Conservation (phyloP, 345 rosid species). For the Sisymbrium altissimum region DNA sequence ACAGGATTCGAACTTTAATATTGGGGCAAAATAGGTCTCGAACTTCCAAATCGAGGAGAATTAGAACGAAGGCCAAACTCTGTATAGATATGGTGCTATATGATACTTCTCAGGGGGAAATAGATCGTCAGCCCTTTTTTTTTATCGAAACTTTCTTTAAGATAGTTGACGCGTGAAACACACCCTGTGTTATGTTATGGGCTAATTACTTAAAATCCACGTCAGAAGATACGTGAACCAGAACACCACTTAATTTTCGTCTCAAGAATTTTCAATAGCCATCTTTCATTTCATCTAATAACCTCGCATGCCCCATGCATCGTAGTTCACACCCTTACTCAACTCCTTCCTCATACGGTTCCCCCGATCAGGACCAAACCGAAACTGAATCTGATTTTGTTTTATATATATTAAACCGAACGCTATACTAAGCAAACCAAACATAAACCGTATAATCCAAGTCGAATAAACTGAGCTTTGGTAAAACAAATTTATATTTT, state of each 20-base stretch:
- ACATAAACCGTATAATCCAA: background rate
- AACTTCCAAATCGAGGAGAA: no score
- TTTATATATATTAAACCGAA: background rate
- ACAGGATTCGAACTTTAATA: no score
- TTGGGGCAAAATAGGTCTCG: no score
- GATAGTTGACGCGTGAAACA: constrained; percentile 37
- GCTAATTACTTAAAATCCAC: constrained; percentile 21
- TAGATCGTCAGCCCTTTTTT: no score
- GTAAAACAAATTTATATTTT: background rate
- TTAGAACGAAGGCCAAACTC: no score
- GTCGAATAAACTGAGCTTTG: background rate
- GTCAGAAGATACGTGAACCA: constrained; percentile 33
- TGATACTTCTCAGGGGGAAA: no score
- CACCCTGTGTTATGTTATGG: constrained; percentile 11
- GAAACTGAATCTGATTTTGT: background rate
- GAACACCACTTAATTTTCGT: constrained; percentile 16
- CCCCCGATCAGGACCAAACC: background rate
- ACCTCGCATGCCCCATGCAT: constrained; percentile 30
- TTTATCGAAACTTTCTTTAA: no score
- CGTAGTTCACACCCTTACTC: constrained; percentile 27
- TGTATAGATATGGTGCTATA: no score
- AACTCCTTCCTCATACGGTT: constrained; percentile 5
- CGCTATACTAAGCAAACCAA: background rate
- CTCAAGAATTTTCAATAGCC: background rate
- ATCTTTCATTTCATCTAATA: constrained; percentile 16